These are phyloP conservation scores for Xylaria scruposa DNA, from an alignment of 495 filamentous ascomycete species.

Conservation along the genomic window DNA sequence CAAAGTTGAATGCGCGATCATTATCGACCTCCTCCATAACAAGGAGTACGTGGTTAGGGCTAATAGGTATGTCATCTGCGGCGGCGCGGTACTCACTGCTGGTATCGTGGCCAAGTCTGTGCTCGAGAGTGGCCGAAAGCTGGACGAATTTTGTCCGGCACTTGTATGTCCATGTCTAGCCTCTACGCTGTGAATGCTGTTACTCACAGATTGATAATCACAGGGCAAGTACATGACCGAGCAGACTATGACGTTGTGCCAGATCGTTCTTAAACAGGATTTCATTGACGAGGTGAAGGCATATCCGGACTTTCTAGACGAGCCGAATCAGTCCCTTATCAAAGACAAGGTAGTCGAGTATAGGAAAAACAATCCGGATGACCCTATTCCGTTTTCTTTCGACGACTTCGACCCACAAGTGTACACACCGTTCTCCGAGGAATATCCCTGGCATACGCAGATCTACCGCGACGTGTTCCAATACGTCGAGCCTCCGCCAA, in stretches of 20 bases:
- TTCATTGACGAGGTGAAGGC: background rate
- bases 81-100: background rate
- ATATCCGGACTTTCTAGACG: background rate
- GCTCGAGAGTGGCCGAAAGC: background rate
- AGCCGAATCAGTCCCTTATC: background rate
- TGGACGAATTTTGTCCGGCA: background rate
- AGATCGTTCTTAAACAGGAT: background rate
- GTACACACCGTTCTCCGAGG: background rate
- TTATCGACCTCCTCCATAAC: background rate
- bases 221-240: constrained; percentile 4
- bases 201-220: background rate
- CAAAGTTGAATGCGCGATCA: background rate
- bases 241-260: constrained; percentile 1
- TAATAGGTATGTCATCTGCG: background rate
- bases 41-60: background rate
- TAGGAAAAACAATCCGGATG: background rate
- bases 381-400: background rate
- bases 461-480: background rate
- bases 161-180: background rate
- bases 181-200: background rate
- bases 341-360: background rate
- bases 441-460: constrained; percentile 9
- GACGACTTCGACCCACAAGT: background rate
- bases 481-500: background rate
- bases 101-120: background rate